Conservation (phyloP, 148 eudicot species). For the Beta vulgaris region DNA sequence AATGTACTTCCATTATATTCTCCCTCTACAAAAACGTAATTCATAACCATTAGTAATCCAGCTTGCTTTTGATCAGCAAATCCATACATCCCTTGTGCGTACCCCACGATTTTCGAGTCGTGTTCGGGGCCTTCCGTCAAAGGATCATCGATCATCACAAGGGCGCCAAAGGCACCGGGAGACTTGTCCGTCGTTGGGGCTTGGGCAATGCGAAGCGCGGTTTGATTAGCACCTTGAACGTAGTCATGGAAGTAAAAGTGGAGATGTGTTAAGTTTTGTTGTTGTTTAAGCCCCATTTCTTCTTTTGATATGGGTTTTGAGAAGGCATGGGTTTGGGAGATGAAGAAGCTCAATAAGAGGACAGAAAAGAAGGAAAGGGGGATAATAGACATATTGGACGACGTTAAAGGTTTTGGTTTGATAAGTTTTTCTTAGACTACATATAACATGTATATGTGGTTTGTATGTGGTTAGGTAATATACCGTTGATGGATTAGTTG, state of each 20-base stretch:
- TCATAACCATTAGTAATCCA: slow-evolving; percentile 29
- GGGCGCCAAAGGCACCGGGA: slow-evolving; percentile 23
- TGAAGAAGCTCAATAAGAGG: slow-evolving; percentile 4
- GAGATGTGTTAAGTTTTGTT: slow-evolving; percentile 31
- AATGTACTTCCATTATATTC: slow-evolving; percentile 36
- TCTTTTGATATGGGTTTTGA: slow-evolving; percentile 25
- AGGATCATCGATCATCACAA: slow-evolving; percentile 40
- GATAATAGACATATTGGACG: slow-evolving; percentile 3
- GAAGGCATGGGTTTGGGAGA: slow-evolving; percentile 15
- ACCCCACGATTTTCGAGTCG: slow-evolving; percentile 34
- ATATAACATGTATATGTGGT: background rate
- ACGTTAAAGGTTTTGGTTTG: background rate
- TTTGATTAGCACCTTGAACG: slow-evolving; percentile 29
- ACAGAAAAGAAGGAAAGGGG: slow-evolving; percentile 10
- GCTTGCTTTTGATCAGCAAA: slow-evolving; percentile 24
- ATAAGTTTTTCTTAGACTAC: too few relatives aligned
- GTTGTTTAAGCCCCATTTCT: slow-evolving; percentile 22
- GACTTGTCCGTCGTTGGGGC: slow-evolving; percentile 11
- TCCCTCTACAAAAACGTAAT: slow-evolving; percentile 28
- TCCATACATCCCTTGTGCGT: slow-evolving; percentile 42
- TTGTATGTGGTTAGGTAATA: background rate
- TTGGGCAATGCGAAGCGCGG: slow-evolving; percentile 27
- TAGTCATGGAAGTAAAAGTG: slow-evolving; percentile 45
- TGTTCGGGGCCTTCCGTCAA: slow-evolving; percentile 30
- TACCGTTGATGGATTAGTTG: background rate